Evolutionary conservation across 768 basidiomycete species (phyloP), one percentile per base, ranked within the genome.

Genomic region (Boletus coccyginus): DNA sequence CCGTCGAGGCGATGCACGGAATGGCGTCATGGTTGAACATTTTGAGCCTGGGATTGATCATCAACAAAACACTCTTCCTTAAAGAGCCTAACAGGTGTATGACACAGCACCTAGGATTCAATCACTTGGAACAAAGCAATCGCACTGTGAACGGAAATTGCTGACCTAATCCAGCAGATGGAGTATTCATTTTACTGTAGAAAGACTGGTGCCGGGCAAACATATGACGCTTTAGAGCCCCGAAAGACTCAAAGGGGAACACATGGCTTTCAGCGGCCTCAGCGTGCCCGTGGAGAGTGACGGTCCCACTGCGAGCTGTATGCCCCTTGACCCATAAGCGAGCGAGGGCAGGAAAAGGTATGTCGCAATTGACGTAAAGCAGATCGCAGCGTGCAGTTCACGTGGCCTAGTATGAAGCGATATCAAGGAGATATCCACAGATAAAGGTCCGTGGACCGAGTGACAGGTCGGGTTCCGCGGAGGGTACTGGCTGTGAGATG

Each of bases 201-300:
- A 29, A 52, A 32, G 51, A 41, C 16, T 27, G 57, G 44, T 36
- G 45, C 55, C 61, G 47, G 50, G 50, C 38, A 39, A 49, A 38
- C 47, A 60, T 46, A 54, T 12, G 57, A 45, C 52, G 50, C 8
- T 42, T 53, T 19, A 56, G 66, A 58, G 59, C 35, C 46, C 60
- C 50, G 36, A 57, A 48, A 46, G 21, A 33, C 57, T 55, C 31
- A 50, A 63, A 63, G 43, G 43, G 60, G 58, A 52, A 58, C 3
- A 57, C 41, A 52, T 46, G 43, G 45, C 14, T 45, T 56, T 57
- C 63, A 61, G 59, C 60, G 59, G 48, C 50, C 10, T 33, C 55
- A 54, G 63, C 65, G 46, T 69, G 68, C 58, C 68, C 66, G 68
- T 69, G 68, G 68, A 66, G 64, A 69, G 61, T 29, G 50, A 58